phyloP scores from a whole-genome alignment of 176 grass and related monocot species.

The Phyllostachys edulis region DNA sequence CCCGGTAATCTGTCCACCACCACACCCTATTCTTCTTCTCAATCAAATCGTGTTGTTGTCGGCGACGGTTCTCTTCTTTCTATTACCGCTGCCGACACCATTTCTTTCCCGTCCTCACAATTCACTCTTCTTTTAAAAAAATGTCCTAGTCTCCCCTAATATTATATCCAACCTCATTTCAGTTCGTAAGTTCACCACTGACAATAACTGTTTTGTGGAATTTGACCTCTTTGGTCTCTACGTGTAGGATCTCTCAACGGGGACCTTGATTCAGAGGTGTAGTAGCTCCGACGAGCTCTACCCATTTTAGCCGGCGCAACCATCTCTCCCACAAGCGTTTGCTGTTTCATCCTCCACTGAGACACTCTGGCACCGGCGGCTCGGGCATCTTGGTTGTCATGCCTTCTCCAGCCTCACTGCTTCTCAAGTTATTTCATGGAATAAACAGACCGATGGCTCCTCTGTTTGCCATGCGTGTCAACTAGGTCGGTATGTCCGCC shows the following conservation, averaged over 20 bases:
- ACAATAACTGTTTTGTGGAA: too few relatives aligned
- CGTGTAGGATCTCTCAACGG: neutral
- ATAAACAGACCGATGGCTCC: too few relatives aligned
- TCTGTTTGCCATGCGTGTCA: neutral
- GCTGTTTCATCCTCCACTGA: neutral
- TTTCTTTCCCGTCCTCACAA: too few relatives aligned
- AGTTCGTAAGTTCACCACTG: too few relatives aligned
- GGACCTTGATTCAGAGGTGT: neutral
- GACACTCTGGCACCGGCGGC: neutral
- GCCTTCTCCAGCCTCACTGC: neutral
- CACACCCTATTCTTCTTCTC: neutral
- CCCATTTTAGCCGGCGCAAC: rapidly evolving
- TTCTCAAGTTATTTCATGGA: neutral
- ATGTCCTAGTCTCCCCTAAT: too few relatives aligned
- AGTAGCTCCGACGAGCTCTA: neutral
- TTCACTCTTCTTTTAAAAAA: too few relatives aligned
- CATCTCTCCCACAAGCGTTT: too few relatives aligned
- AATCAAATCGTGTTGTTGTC: neutral
- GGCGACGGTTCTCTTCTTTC: neutral
- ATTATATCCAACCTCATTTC: too few relatives aligned
- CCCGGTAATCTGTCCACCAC: neutral
- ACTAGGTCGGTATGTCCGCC: neutral
- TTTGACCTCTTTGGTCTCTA: neutral
- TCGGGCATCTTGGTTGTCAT: neutral
- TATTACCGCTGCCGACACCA: too few relatives aligned